Base-by-base conservation (phyloP, 257 asterid genomes). In the Solanum sitiens region DNA sequence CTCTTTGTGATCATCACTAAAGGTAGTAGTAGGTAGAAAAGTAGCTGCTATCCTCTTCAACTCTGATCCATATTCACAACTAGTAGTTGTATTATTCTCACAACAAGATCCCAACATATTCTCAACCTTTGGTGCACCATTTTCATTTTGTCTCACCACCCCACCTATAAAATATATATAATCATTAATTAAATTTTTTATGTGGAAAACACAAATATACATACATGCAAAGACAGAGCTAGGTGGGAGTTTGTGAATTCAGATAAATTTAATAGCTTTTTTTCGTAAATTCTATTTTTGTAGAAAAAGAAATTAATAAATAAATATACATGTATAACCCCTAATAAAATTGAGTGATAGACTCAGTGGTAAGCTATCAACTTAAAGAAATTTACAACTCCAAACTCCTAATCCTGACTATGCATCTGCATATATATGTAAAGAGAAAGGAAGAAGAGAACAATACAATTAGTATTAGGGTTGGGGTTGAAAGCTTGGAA, bases 1-100 rank as follows among this genome's bases (percentile, higher is more conserved):
- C 83, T 88, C 40, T 5, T 82, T 85, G 2, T 44, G 91, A 32
- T 89, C 94, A 39, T 90, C 8, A 20, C 93, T 68, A 86, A 92
- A 92, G 6, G 94, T 97, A 63, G 94, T 97, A 63, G 93, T 97
- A 65, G 92, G 87, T 25, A 95, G 87, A 88, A 94, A 94, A 72
- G 93, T 86, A 14, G 95, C 94, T 2, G 98, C 93, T 71, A 94
- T 91, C 0, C 91, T 89, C 87, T 94, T 95, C 32, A 95, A 93
- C 87, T 93, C 98, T 0, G 95, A 93, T 25, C 93, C 98, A 30
- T 93, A 95, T 25, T 89, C 27, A 25, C 83, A 90, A 0, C 50
- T 50, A 3, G 88, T 37, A 1, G 74, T 77, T 56, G 87, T 21
- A 4, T 86, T 90, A 84, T 80, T 75, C 33, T 93, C 13, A 32